Evolutionary conservation across 805 yeast species (phyloP).

Genomic region (Cyberlindnera euphorbiiphila): DNA sequence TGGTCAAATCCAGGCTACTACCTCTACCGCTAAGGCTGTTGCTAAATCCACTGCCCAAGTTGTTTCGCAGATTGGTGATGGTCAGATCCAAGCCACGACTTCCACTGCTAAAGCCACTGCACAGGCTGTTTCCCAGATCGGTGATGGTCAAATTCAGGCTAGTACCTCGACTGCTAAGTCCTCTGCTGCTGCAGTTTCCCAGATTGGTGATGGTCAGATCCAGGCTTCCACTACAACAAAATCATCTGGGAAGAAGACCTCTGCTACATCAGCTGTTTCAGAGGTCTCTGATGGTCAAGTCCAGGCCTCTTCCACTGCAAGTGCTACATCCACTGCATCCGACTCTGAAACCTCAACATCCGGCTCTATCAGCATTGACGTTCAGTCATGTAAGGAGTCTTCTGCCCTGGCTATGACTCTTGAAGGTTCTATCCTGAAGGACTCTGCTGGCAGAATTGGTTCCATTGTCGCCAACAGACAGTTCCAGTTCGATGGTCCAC

Average conservation of each 20-base stretch:
- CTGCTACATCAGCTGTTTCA: slow-evolving; percentile 28
- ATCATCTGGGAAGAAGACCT: slow-evolving; percentile 27
- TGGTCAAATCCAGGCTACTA: slow-evolving; percentile 32
- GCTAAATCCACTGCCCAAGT: slow-evolving; percentile 25
- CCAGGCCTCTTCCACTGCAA: slow-evolving; percentile 30
- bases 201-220: slow-evolving; percentile 16
- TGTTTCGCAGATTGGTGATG: slow-evolving; percentile 27
- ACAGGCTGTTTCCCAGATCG: slow-evolving; percentile 11
- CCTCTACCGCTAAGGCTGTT: slow-evolving; percentile 24
- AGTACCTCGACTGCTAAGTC: slow-evolving; percentile 28
- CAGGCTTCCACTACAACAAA: slow-evolving; percentile 66
- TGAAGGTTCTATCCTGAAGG: slow-evolving; percentile 47
- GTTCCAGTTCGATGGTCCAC: slow-evolving; percentile 84
- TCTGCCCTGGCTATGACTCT: slow-evolving; percentile 55
- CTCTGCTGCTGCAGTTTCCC: slow-evolving; percentile 26
- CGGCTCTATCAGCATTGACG: slow-evolving; percentile 8
- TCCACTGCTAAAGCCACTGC: slow-evolving; percentile 17
- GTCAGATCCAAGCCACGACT: slow-evolving; percentile 31
- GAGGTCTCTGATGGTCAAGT: slow-evolving; percentile 16
- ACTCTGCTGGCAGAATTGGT: slow-evolving; percentile 64
- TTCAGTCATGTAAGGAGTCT: slow-evolving; percentile 29
- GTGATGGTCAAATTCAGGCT: slow-evolving; percentile 21
- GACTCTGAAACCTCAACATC: slow-evolving; percentile 6
- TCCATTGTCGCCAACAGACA: slow-evolving; percentile 80
- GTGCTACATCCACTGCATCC: slow-evolving; percentile 9